phyloP scores from a whole-genome alignment of 768 basidiomycete species.

The Amylocystis lapponica region DNA sequence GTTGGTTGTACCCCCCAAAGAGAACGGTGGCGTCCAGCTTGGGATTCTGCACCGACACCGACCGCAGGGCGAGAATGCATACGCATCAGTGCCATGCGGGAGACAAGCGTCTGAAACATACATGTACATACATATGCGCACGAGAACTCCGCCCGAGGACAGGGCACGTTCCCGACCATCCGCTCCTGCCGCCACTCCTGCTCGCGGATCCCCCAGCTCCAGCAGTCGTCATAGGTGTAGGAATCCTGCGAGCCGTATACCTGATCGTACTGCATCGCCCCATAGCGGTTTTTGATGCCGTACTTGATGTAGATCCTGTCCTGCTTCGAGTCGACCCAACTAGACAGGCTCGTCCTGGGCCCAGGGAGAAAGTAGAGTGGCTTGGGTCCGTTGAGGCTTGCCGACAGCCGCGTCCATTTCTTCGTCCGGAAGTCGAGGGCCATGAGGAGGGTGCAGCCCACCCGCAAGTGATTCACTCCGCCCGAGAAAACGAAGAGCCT shows the following conservation, averaged over 20 bases:
- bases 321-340: constrained; percentile 29
- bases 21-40: constrained; percentile 30
- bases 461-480: constrained; percentile 16
- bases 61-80: too few species aligned
- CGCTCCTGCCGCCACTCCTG: constrained; percentile 29
- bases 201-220: constrained; percentile 30
- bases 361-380: constrained; percentile 25
- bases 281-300: constrained; percentile 31
- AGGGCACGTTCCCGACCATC: constrained; percentile 28
- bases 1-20: constrained; percentile 36
- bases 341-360: constrained; percentile 27
- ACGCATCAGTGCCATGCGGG: too few species aligned
- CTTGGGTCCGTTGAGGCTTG: constrained; percentile 3
- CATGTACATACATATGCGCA: constrained; percentile 28
- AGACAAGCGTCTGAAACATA: too few species aligned
- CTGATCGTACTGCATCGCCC: constrained; percentile 20
- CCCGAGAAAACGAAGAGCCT: constrained; percentile 38
- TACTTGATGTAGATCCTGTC: constrained; percentile 29
- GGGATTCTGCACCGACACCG: constrained; percentile 28
- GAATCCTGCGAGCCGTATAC: constrained; percentile 18
- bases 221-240: constrained; percentile 29
- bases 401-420: constrained; percentile 27
- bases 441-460: constrained; percentile 35
- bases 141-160: constrained; percentile 28
- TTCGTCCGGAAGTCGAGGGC: constrained; percentile 30